Evolutionary conservation across 441 rosid species (phyloP).

Genomic region (Syzygium malaccense): DNA sequence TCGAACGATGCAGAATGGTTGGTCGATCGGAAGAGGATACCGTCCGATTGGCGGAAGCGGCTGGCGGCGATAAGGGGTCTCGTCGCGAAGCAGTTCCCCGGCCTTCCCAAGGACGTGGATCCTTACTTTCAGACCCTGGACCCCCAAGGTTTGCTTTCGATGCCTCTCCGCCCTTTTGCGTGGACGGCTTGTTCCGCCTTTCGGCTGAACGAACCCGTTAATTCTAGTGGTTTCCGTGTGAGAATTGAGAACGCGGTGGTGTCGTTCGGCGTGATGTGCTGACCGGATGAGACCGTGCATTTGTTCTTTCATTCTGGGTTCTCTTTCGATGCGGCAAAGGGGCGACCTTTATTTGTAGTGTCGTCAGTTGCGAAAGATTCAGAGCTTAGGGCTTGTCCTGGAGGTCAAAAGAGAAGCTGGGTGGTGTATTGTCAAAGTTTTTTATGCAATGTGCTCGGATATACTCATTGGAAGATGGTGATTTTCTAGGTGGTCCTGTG

Average conservation of each 20-base stretch:
- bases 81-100: constrained; percentile 62
- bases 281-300: not conserved
- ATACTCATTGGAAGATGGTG: not conserved
- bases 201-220: rapidly evolving
- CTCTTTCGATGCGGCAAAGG: not conserved
- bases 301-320: not conserved
- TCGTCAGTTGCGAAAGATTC: not conserved
- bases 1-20: constrained; percentile 57
- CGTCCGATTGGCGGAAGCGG: constrained; percentile 86
- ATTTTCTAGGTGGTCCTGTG: not conserved
- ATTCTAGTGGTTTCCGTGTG: not conserved
- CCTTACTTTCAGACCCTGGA: constrained; percentile 74
- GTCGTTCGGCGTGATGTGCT: not conserved
- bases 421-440: not conserved
- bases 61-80: constrained; percentile 61
- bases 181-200: not conserved
- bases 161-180: not conserved
- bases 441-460: not conserved
- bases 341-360: not conserved
- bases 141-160: constrained; percentile 47
- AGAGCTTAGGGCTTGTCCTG: not conserved
- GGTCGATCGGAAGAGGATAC: constrained; percentile 94
- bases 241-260: not conserved
- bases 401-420: not conserved
- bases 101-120: constrained; percentile 73